Evolutionary conservation across 2,329 filamentous ascomycete species (phyloP), one percentile per base, ranked within the genome.

Genomic region (Trichoderma guizhouense): DNA sequence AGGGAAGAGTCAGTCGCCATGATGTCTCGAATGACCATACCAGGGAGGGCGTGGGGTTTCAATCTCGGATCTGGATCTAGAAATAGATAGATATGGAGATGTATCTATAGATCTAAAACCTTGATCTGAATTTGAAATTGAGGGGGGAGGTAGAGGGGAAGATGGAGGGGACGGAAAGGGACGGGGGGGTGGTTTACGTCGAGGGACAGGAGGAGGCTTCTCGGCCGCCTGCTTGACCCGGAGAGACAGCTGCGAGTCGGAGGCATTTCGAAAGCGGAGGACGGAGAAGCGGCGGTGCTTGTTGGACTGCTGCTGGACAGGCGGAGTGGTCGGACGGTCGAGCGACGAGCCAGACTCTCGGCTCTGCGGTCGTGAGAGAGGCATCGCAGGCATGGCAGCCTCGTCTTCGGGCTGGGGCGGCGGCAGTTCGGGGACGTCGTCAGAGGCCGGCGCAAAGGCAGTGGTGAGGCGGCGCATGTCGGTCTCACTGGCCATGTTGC

Each of bases 261-360:
- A 98, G 73, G 94, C 95, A 87, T 97, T 95, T 78, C 94, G 92
- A 80, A 96, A 94, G 78, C 92, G 91, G 83, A 97, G 85, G 81
- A 97, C 85, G 71, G 88, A 90, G 79, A 91, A 91, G 73, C 89
- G 87, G 72, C 86, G 87, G 76, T 89, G 86, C 76, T 87, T 90
- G 39, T 82, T 82, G 36, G 82, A 84, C 77, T 89, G 85, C 64
- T 88, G 87, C 76, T 89, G 86, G 69, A 86, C 79, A 15, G 86
- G 84, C 57, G 72, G 72, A 28, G 69, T 68, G 73, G 58, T 43
- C 30, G 87, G 87, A 3, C 72, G 72, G 32, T 61, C 65, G 64
- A 73, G 73, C 30, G 73, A 73, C 32, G 77, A 72, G 55, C 26
- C 39, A 24, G 78, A 77, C 47, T 77, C 77, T 66, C 71, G 76